Evolutionary conservation across 352 stramenopile species (phyloP), one percentile per base, ranked within the genome.

Genomic region (Phytophthora syringae): DNA sequence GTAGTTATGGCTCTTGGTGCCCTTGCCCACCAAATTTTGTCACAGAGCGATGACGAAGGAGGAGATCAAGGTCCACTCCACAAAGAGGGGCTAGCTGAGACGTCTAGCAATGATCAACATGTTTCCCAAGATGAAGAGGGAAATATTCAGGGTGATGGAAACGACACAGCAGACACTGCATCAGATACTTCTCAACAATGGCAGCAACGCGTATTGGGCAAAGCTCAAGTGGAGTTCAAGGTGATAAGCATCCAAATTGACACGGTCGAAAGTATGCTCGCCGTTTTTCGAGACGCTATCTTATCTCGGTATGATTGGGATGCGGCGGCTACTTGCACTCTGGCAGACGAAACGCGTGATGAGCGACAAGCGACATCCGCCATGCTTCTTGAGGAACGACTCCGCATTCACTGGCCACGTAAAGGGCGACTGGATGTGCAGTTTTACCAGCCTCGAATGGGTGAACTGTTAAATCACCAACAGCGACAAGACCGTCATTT

Each of bases 341-440:
- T 67, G 27, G 77, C 82, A 0, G 48, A 58, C 15, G 54, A 63
- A 34, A 69, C 68, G 6, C 68, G 74, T 10, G 64, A 72, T 13
- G 61, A 89, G 40, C 72, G 87, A 0, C 44, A 84, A 11, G 60
- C 75, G 5, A 67, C 64, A 3, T 76, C 64, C 6, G 72, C 75
- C 5, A 52, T 79, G 21, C 42, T 90, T 7, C 76, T 98, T 0
- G 90, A 98, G 56, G 91, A 98, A 65, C 74, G 81, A 22, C 65
- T 98, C 21, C 80, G 92, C 4, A 82, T 89, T 75, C 92, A 98
- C 64, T 98, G 92, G 90, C 92, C 92, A 3, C 81, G 88, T 12
- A 92, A 80, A 54, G 88, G 89, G 5, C 76, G 86, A 21, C 67
- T 92, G 20, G 87, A 97, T 50, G 90, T 98, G 22, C 88, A 96